These are phyloP conservation scores for Trypanosoma cruzi DNA, from an alignment of 208 protist genomes.

Conservation along the genomic window DNA sequence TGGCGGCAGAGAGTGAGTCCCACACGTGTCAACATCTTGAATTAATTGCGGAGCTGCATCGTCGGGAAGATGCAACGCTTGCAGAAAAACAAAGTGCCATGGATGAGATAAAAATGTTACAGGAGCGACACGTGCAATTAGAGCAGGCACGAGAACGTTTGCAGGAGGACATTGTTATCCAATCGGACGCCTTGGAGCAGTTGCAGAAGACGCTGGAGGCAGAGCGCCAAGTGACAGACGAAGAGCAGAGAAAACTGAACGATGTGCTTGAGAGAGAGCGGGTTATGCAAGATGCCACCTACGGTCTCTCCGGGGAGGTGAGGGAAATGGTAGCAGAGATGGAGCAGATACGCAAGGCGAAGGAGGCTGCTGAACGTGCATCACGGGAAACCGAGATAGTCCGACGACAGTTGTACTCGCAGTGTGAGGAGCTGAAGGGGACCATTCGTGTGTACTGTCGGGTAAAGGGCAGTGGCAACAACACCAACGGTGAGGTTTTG, in stretches of 20 bases:
- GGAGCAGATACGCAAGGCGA: slow-evolving; percentile 40
- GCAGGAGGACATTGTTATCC: slow-evolving; percentile 67
- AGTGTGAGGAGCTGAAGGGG: slow-evolving; percentile 87
- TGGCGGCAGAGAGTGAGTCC: slow-evolving; percentile 27
- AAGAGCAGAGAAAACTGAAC: slow-evolving; percentile 24
- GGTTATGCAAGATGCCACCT: slow-evolving; percentile 58
- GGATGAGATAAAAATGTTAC: slow-evolving; percentile 32
- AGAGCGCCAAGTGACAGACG: slow-evolving; percentile 21
- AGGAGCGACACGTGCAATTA: slow-evolving; percentile 26
- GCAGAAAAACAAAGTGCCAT: slow-evolving; percentile 39
- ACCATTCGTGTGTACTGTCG: slow-evolving; percentile 93
- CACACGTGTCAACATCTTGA: slow-evolving; percentile 20
- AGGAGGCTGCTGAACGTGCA: slow-evolving; percentile 27
- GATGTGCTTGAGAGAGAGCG: slow-evolving; percentile 48
- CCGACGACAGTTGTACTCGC: slow-evolving; percentile 70
- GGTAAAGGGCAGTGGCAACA: slow-evolving; percentile 54
- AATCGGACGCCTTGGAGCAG: slow-evolving; percentile 39
- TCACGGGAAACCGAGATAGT: slow-evolving; percentile 68
- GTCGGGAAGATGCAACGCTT: slow-evolving; percentile 40
- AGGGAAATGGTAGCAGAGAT: slow-evolving; percentile 64
- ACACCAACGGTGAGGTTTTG: not conserved
- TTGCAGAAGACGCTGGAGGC: slow-evolving; percentile 24
- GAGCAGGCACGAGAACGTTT: slow-evolving; percentile 33
- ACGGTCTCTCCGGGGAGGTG: slow-evolving; percentile 76
- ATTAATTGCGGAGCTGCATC: slow-evolving; percentile 18